Conservation (phyloP, 2,329 filamentous ascomycete species). For the Ustulina deusta region DNA sequence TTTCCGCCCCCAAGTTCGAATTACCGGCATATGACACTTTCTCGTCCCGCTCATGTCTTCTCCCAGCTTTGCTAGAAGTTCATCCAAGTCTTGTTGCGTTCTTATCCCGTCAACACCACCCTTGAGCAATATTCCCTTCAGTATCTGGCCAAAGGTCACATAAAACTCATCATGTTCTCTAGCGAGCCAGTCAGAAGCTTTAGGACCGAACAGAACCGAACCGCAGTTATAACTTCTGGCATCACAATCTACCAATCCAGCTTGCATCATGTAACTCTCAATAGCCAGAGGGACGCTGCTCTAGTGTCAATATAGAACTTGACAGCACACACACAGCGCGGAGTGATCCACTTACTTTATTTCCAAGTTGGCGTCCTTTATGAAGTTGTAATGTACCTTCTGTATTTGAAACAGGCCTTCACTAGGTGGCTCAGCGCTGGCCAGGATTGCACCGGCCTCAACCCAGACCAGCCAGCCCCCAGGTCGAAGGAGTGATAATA, state of each 20-base stretch:
- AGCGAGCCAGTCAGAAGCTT: slow-evolving; percentile 19
- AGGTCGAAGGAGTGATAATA: slow-evolving; percentile 33
- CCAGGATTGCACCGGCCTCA: not conserved
- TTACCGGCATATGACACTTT: slow-evolving; percentile 10
- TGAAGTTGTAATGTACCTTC: slow-evolving; percentile 25
- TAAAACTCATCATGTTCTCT: slow-evolving; percentile 10
- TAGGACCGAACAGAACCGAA: slow-evolving; percentile 17
- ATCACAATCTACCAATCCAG: slow-evolving; percentile 11
- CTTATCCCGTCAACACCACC: slow-evolving; percentile 30
- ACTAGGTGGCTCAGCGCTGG: slow-evolving; percentile 25
- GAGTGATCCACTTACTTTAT: slow-evolving; percentile 9
- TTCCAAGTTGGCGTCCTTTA: slow-evolving; percentile 1
- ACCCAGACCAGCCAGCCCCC: slow-evolving; percentile 39
- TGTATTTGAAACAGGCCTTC: slow-evolving; percentile 17
- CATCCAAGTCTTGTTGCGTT: slow-evolving; percentile 17
- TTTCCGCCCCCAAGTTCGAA: slow-evolving; percentile 26
- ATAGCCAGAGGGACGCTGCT: slow-evolving; percentile 22
- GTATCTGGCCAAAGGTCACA: not conserved
- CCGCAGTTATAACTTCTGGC: slow-evolving; percentile 11
- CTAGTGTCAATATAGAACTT: not conserved
- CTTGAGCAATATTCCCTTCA: slow-evolving; percentile 24
- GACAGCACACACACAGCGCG: too few relatives aligned
- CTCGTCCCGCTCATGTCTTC: slow-evolving; percentile 22
- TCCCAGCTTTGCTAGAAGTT: slow-evolving; percentile 4
- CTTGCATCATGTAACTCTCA: slow-evolving; percentile 23